Evolutionary conservation across 768 basidiomycete genomes (phyloP), one percentile per base, ranked within the genome.

Genomic region (Zangia roseola): DNA sequence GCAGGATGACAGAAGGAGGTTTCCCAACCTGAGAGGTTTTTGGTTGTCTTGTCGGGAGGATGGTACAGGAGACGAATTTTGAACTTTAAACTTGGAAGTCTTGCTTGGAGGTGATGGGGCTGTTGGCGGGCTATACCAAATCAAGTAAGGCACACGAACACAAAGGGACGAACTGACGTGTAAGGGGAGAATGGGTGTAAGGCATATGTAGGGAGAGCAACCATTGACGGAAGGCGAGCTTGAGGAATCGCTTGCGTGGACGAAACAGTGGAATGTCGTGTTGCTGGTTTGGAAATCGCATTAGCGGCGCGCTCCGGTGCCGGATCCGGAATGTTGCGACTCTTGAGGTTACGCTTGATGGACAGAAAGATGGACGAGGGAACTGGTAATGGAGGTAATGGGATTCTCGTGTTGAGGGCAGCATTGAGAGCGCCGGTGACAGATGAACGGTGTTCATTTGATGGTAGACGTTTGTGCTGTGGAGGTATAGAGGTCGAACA

Each of bases 1-100:
- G 71, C 95, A 97, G 6, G 90, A 93, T 6, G 89, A 92, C 26
- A 97, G 68, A 43, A 86, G 78, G 19, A 98, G 70, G 65, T 98
- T 97, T n/a, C 94, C 94, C 9, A 95, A 69, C 12, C 60, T 60
- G 24, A 70, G 68, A 10, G 56, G 51, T 21, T 62, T 57, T 28
- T 52, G 47, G 21, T 42, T 47, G 35, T 21, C 36, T 45, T 43
- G 42, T 46, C 37, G 45, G 42, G 52, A 28, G 20, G 47, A 30
- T 41, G 52, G 13, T 12, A 52, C 37, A 26, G 42, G 23, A 26
- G 51, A 44, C 9, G 57, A 40, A 23, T 38, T 57, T 10, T 54
- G 40, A 10, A 39, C 3, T 16, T 56, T 54, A 39, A 35, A 39
- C 33, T 37, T 67, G 40, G 53, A 43, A 10, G 21, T 12, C 45